A percentile compares a stretch with the other conserved stretches of the same genome.
Evolutionary conservation across 805 yeast species (phyloP).

Genomic region (Candida oleophila): DNA sequence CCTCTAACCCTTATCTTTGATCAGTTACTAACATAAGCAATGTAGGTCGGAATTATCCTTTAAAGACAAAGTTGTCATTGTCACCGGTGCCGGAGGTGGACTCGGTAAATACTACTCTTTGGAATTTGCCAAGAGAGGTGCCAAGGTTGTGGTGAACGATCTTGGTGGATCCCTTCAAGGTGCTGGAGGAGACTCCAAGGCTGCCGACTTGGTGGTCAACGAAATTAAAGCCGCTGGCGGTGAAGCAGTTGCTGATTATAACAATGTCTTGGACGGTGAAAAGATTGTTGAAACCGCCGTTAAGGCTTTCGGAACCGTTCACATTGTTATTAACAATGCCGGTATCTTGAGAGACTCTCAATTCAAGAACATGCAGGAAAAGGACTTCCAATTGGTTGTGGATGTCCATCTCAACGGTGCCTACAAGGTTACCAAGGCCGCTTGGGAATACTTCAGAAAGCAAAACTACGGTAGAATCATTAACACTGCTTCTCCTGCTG

Average conservation of each 20-base stretch:
- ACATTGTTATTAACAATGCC: constrained; percentile 88
- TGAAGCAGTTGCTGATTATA: constrained; percentile 88
- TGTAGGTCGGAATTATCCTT: constrained; percentile 41
- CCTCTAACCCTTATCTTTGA: too few species aligned
- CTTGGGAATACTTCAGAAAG: constrained; percentile 85
- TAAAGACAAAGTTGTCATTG: constrained; percentile 83
- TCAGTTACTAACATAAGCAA: too few species aligned
- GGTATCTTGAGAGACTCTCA: constrained; percentile 89
- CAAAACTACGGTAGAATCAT: constrained; percentile 87
- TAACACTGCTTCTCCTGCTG: constrained; percentile 97
- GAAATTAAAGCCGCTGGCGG: constrained; percentile 81
- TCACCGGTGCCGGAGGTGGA: constrained; percentile 98
- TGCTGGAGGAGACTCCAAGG: constrained; percentile 62
- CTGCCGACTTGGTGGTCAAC: constrained; percentile 87
- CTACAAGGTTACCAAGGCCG: constrained; percentile 78
- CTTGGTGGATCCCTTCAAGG: constrained; percentile 84
- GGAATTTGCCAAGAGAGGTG: constrained; percentile 87
- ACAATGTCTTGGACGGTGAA: constrained; percentile 83
- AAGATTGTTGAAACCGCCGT: constrained; percentile 84
- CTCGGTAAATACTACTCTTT: constrained; percentile 86
- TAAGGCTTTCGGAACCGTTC: constrained; percentile 83
- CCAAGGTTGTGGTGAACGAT: constrained; percentile 93
- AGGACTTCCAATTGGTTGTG: constrained; percentile 75
- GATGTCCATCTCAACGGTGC: constrained; percentile 92
- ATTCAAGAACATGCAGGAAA: constrained; percentile 80